Conservation (phyloP, 257 asterid species). For the Ajuga chamaepitys region DNA sequence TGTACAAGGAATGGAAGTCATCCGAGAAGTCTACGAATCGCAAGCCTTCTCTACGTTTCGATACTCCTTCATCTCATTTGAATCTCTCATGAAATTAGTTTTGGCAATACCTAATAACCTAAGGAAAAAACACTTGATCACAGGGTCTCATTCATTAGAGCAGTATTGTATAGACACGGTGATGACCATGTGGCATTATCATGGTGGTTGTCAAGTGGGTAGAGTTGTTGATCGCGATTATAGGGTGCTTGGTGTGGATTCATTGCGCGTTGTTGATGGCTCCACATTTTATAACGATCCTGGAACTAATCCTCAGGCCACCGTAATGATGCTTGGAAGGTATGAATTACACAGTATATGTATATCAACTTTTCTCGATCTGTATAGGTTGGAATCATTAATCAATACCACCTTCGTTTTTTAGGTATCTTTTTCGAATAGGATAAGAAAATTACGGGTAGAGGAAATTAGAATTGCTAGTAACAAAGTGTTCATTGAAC, state of each 20-base stretch:
- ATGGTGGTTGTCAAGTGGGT: conserved; percentile 79
- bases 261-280: conserved; percentile 67
- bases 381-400: too few species aligned
- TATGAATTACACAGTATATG: too few species aligned
- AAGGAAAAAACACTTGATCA: conserved; percentile 33
- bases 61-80: conserved; percentile 32
- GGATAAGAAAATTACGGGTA: too few species aligned
- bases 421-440: too few species aligned
- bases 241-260: conserved; percentile 53
- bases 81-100: conserved; percentile 29
- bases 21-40: conserved; percentile 41
- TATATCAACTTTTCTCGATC: too few species aligned
- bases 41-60: conserved; percentile 28
- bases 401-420: background rate
- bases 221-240: conserved; percentile 58
- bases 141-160: conserved; percentile 40
- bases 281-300: conserved; percentile 61
- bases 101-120: conserved; percentile 36
- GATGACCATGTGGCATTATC: conserved; percentile 85
- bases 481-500: too few species aligned
- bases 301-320: conserved; percentile 92
- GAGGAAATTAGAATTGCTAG: too few species aligned
- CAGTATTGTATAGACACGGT: conserved; percentile 68
- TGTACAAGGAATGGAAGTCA: conserved; percentile 47
- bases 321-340: conserved; percentile 95